Percentiles rank a stretch among this genome's conserved stretches.
These are phyloP conservation scores for Leptomonas pyrrhocoris DNA, from an alignment of 208 protist genomes.

Conservation along the genomic window DNA sequence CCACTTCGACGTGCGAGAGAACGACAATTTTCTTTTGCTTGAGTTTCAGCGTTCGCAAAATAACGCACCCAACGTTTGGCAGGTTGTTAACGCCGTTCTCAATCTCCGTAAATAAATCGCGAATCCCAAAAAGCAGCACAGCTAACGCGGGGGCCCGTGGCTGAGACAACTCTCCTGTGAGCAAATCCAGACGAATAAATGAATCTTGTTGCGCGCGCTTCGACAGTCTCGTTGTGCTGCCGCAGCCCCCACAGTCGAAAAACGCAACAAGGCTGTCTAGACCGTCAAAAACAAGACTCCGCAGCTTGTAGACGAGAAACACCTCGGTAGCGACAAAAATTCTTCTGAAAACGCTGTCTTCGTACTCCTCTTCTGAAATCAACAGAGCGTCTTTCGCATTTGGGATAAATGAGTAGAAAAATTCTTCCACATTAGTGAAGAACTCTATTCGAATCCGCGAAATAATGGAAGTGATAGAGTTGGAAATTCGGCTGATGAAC, in stretches of 20 bases:
- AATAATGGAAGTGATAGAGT: conserved; percentile 63
- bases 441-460: conserved; percentile 85
- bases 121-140: conserved; percentile 58
- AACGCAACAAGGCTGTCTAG: conserved; percentile 60
- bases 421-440: conserved; percentile 75
- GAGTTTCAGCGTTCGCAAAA: conserved; percentile 69
- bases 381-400: conserved; percentile 39
- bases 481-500: conserved; percentile 65
- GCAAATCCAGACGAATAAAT: conserved; percentile 58
- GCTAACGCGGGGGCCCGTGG: conserved; percentile 68
- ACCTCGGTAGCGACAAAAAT: conserved; percentile 75
- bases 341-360: conserved; percentile 47
- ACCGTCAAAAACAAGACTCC: conserved; percentile 55
- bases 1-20: conserved; percentile 41
- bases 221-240: conserved; percentile 29
- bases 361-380: conserved; percentile 43
- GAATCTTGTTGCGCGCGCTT: conserved; percentile 41
- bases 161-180: conserved; percentile 54
- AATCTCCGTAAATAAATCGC: conserved; percentile 71
- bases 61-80: conserved; percentile 51
- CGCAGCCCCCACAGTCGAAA: conserved; percentile 46
- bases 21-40: conserved; percentile 44
- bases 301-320: conserved; percentile 71
- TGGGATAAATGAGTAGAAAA: conserved; percentile 66
- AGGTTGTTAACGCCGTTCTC: conserved; percentile 57